phyloP scores from a whole-genome alignment of 306 rosid species.

The Sicyos edulis region DNA sequence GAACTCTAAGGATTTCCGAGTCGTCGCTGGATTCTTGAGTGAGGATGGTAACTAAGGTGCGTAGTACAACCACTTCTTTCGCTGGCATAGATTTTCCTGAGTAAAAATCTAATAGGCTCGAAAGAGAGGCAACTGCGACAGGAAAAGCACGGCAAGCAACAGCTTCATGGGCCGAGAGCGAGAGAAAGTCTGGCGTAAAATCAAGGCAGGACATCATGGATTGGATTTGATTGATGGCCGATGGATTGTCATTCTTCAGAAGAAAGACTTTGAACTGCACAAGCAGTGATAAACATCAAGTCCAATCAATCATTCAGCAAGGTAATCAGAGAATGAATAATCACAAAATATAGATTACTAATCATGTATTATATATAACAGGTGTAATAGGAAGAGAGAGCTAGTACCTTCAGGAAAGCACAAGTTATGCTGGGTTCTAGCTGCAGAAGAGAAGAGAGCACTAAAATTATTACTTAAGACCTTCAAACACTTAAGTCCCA shows the following conservation, averaged over 20 bases:
- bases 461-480: slow-evolving; percentile 12
- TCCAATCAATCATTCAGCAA: slow-evolving; percentile 9
- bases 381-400: slow-evolving; percentile 20
- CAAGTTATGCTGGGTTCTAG: slow-evolving; percentile 81
- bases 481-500: background rate
- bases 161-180: slow-evolving; percentile 96
- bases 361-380: background rate
- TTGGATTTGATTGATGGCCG: slow-evolving; percentile 67
- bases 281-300: slow-evolving; percentile 25
- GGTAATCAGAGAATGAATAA: background rate
- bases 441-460: slow-evolving; percentile 45
- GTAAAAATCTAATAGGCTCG: slow-evolving; percentile 58
- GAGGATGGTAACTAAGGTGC: slow-evolving; percentile 73
- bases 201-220: slow-evolving; percentile 78
- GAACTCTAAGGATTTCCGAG: slow-evolving; percentile 48
- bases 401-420: slow-evolving; percentile 76
- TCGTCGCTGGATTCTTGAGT: slow-evolving; percentile 65
- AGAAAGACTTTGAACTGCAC: slow-evolving; percentile 83
- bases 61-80: slow-evolving; percentile 66
- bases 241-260: slow-evolving; percentile 61
- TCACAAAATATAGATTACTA: background rate
- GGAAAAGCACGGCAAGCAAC: slow-evolving; percentile 79
- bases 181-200: slow-evolving; percentile 76
- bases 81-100: slow-evolving; percentile 72
- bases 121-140: slow-evolving; percentile 71